Evolutionary conservation across 1,284 basidiomycete genomes (phyloP).

Genomic region (Malassezia yamatoensis): DNA sequence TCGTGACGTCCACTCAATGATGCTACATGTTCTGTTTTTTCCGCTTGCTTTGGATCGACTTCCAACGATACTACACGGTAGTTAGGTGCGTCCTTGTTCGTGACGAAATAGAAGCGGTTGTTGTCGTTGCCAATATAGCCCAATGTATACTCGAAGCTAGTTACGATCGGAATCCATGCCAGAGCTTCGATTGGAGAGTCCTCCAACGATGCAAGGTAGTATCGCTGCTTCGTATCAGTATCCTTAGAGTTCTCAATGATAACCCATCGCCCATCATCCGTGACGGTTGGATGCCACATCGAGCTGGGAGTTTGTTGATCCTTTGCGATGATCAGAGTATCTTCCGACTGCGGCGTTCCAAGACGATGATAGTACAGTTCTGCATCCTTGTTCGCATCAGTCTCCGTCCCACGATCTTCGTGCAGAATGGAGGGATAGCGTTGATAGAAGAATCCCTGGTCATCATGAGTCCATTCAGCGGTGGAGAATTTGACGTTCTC

Average conservation of each 20-base stretch:
- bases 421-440: slow-evolving; percentile 30
- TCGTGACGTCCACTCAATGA: slow-evolving; percentile 26
- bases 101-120: slow-evolving; percentile 40
- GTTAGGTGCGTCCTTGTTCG: slow-evolving; percentile 44
- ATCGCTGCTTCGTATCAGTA: slow-evolving; percentile 38
- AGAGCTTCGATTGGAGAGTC: slow-evolving; percentile 20
- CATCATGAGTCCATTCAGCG: slow-evolving; percentile 38
- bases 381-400: slow-evolving; percentile 40
- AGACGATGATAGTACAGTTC: slow-evolving; percentile 42
- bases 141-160: slow-evolving; percentile 35
- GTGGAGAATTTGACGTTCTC: slow-evolving; percentile 40
- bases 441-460: slow-evolving; percentile 45
- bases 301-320: slow-evolving; percentile 30
- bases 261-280: slow-evolving; percentile 39
- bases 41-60: slow-evolving; percentile 21
- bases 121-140: slow-evolving; percentile 37
- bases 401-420: slow-evolving; percentile 42
- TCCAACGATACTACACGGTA: slow-evolving; percentile 34
- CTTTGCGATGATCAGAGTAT: slow-evolving; percentile 35
- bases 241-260: slow-evolving; percentile 36
- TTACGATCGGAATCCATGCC: slow-evolving; percentile 36
- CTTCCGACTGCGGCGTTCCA: slow-evolving; percentile 36
- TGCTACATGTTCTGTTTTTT: slow-evolving; percentile 25
- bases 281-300: slow-evolving; percentile 34
- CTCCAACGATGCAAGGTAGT: slow-evolving; percentile 28